These are phyloP conservation scores for Lentinula raphanica DNA, from an alignment of 768 basidiomycete genomes.

Conservation along the genomic window DNA sequence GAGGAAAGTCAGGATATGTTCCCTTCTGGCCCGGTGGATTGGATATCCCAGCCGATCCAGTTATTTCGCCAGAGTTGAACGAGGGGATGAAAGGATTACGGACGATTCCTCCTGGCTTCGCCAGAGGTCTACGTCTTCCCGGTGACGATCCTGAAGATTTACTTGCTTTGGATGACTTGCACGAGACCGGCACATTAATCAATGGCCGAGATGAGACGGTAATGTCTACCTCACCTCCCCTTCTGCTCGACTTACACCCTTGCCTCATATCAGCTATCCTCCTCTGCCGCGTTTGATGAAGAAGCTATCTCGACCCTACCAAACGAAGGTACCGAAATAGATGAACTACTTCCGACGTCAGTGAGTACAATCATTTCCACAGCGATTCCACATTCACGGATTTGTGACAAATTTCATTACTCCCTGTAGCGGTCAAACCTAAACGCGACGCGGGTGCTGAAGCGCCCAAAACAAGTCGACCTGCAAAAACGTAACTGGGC, in stretches of 20 bases:
- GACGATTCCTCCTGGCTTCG: constrained; percentile 78
- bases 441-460: constrained; percentile 41
- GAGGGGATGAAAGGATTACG: constrained; percentile 45
- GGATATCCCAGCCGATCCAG: constrained; percentile 50
- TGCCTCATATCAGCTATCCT: too few relatives aligned
- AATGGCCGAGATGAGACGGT: neutral
- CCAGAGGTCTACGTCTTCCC: constrained; percentile 69
- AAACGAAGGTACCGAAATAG: constrained; percentile 49
- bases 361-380: constrained; percentile 21
- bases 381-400: neutral
- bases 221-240: neutral
- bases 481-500: constrained; percentile 93
- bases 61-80: constrained; percentile 22
- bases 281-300: neutral
- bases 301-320: constrained; percentile 9
- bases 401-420: constrained; percentile 8
- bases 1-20: constrained; percentile 89
- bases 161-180: constrained; percentile 8
- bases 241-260: too few relatives aligned
- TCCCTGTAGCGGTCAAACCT: constrained; percentile 49
- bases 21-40: constrained; percentile 95
- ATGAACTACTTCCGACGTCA: constrained; percentile 69
- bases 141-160: constrained; percentile 48
- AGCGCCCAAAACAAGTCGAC: constrained; percentile 36
- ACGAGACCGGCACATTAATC: constrained; percentile 7